Evolutionary conservation across 352 stramenopile genomes (phyloP), one percentile per base, ranked within the genome.

Genomic region (Globisporangium orthogonon): DNA sequence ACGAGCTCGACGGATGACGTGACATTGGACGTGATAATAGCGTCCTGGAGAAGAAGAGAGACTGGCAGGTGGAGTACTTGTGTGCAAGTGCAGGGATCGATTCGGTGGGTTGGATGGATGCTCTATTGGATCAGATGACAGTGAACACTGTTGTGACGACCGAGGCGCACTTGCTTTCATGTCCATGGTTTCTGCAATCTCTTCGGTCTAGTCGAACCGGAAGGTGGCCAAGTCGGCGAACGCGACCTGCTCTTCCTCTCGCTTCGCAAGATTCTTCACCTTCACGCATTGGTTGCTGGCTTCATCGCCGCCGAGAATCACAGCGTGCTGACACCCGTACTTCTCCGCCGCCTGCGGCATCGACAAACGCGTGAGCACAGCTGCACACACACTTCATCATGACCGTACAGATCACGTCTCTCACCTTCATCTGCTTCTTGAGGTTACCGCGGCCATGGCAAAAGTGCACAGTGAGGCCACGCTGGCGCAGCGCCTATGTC

Each of bases 391-490:
- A 23, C 23, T 23, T 23, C 23, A 23, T 23, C 23, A 23, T 23
- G 23, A 23, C 23, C 23, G 23, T 23, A 23, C 23, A 0, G 23
- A 23, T 23, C 23, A 23, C 23, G 23, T 23, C 23, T 23, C 23
- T 23, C 10, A 87, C 75, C 77, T 95, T 95, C 83, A 95, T 91
- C 48, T 92, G 78, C 62, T 95, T 95, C 57, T 94, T 95, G 61
- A 95, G 80, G 48, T 80, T 91, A 15, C 78, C 78, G 29, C 65
- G 69, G 18, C 75, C 83, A 46, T 95, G 83, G 45, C 83, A 91
- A 56, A 93, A 90, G 63, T 95, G 86, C n/a, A 95, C 83, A 0
- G 56, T 75, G 39, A 88, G 61, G 1, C 76, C 82, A 59, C 67
- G 66, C 37, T 76, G 63, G 23, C 86, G 80, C 49, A 95, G 71